Percentiles rank a stretch among this genome's conserved stretches.
Conservation (phyloP, 208 protist genomes). For the Leptomonas pyrrhocoris region DNA sequence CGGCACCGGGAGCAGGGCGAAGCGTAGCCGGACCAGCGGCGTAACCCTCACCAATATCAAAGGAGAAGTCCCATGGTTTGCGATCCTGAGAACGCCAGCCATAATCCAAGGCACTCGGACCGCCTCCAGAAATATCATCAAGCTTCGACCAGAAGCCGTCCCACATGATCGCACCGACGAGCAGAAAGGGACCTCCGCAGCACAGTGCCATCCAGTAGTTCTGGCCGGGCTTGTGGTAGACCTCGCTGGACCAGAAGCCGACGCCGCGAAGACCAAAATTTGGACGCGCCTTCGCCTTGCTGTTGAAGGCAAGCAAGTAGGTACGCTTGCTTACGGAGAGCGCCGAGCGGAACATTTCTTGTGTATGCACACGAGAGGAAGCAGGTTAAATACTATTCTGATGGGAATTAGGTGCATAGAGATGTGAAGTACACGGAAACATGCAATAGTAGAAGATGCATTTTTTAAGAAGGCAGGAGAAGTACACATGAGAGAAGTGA, state of each 20-base stretch:
- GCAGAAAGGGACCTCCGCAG: constrained; percentile 54
- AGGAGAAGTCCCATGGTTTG: constrained; percentile 90
- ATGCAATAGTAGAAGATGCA: neutral
- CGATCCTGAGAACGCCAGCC: constrained; percentile 74
- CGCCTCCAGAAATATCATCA: constrained; percentile 82
- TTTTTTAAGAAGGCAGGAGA: neutral
- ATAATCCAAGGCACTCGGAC: constrained; percentile 77
- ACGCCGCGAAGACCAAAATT: constrained; percentile 88
- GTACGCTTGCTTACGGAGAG: constrained; percentile 71
- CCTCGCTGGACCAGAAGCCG: constrained; percentile 81
- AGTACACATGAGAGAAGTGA: neutral
- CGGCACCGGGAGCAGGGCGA: constrained; percentile 74
- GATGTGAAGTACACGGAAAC: neutral
- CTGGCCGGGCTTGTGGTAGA: constrained; percentile 79
- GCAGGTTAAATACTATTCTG: constrained; percentile 2
- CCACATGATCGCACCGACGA: constrained; percentile 79
- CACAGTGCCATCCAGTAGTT: constrained; percentile 81
- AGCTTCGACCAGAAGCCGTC: constrained; percentile 86
- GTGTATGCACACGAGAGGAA: neutral
- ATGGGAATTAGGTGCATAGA: no score
- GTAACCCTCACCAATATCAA: constrained; percentile 89
- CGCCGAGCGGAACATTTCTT: constrained; percentile 72
- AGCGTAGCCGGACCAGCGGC: constrained; percentile 72
- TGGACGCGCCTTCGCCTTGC: constrained; percentile 85
- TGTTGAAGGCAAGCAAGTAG: constrained; percentile 87